Evolutionary conservation across 306 rosid genomes (phyloP).

Genomic region (Acacia crassicarpa): DNA sequence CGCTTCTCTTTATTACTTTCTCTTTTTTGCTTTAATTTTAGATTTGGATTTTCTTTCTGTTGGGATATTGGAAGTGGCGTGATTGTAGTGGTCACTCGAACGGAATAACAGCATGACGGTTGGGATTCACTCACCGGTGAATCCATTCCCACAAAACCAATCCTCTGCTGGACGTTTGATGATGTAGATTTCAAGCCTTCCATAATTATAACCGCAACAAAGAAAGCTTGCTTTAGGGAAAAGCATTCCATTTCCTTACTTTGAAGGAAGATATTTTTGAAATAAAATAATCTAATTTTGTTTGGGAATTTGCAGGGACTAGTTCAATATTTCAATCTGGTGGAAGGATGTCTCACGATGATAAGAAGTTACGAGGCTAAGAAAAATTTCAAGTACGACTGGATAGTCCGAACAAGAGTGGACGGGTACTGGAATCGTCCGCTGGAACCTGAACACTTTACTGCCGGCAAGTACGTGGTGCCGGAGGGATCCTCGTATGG

Average conservation of each 20-base stretch:
- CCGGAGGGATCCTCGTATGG: slow-evolving; percentile 81
- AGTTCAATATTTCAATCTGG: slow-evolving; percentile 75
- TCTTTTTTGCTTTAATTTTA: background rate
- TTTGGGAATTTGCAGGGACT: slow-evolving; percentile 59
- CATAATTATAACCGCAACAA: background rate
- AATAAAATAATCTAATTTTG: background rate
- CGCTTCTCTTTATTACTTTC: background rate
- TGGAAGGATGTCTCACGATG: slow-evolving; percentile 76
- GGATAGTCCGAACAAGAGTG: slow-evolving; percentile 90
- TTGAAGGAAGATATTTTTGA: background rate
- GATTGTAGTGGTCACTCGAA: background rate
- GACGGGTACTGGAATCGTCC: slow-evolving; percentile 92
- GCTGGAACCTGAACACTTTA: slow-evolving; percentile 53
- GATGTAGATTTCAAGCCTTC: background rate
- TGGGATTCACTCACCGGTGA: background rate
- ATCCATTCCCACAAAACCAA: background rate
- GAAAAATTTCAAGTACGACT: slow-evolving; percentile 69
- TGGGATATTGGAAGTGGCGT: background rate
- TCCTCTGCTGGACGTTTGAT: background rate
- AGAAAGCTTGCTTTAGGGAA: background rate
- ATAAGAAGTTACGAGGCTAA: slow-evolving; percentile 49
- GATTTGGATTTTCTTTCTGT: background rate
- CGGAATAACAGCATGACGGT: background rate
- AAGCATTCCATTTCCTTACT: background rate
- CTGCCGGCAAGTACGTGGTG: slow-evolving; percentile 58